Percentiles rank a stretch among this genome's conserved stretches.
These are phyloP conservation scores for Aspergillus sp. DNA, from an alignment of 2,329 filamentous ascomycete genomes.

Conservation along the genomic window DNA sequence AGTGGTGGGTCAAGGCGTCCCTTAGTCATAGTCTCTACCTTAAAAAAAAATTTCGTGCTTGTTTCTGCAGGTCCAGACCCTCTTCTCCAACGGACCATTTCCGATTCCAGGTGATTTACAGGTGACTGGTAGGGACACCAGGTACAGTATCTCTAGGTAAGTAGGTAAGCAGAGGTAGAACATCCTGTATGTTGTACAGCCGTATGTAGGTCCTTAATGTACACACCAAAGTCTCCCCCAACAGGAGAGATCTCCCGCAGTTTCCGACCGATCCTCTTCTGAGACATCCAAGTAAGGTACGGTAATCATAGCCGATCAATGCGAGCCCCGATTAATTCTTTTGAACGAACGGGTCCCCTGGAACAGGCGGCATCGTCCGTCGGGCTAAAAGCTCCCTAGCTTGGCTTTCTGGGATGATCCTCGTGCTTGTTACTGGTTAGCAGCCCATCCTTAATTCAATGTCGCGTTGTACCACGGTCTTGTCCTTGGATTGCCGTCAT, in stretches of 20 bases:
- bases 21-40: neutral
- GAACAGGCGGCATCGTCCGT: neutral
- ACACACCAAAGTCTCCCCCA: no score
- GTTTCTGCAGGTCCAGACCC: neutral
- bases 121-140: no score
- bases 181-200: no score
- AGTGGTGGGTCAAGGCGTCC: neutral
- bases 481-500: constrained; percentile 9
- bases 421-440: constrained; percentile 15
- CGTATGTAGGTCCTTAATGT: no score
- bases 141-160: no score
- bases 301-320: constrained; percentile 2
- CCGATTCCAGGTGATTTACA: neutral
- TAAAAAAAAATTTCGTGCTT: neutral
- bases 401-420: constrained; percentile 13
- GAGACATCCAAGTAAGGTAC: neutral
- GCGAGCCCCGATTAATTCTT: neutral
- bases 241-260: no score
- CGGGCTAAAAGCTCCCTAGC: constrained; percentile 8
- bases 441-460: constrained; percentile 16
- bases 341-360: constrained; percentile 1
- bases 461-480: constrained; percentile 1
- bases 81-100: neutral
- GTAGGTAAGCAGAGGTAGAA: no score
- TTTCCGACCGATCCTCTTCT: no score